These are phyloP conservation scores for Lepidium sativum DNA, from an alignment of 345 rosid species.

Conservation along the genomic window DNA sequence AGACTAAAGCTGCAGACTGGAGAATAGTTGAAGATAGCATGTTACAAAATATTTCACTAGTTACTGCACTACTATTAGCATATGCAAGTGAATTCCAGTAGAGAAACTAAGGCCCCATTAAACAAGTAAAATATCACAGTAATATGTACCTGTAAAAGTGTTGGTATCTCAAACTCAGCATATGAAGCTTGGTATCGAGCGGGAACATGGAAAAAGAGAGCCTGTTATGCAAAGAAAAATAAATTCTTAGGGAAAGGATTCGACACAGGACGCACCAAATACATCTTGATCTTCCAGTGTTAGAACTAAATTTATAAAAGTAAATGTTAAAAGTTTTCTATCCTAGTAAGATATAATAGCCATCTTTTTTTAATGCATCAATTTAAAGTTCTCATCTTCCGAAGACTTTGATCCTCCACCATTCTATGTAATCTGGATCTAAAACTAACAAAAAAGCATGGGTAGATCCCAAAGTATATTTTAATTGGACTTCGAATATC, in stretches of 20 bases:
- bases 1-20: constrained; percentile 89
- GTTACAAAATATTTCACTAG: constrained; percentile 5
- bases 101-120: neutral
- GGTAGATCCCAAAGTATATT: neutral
- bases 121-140: neutral
- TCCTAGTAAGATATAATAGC: neutral
- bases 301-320: neutral
- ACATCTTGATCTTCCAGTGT: neutral
- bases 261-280: neutral
- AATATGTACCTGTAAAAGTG: constrained; percentile 69
- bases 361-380: neutral
- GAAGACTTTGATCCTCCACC: constrained; percentile 9
- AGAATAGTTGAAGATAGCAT: constrained; percentile 23
- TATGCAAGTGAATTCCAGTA: neutral
- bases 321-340: neutral
- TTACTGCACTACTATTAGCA: constrained; percentile 1
- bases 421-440: neutral
- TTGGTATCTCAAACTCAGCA: constrained; percentile 86
- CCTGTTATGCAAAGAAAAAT: constrained; percentile 39
- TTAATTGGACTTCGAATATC: neutral
- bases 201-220: constrained; percentile 83
- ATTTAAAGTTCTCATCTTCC: neutral
- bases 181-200: constrained; percentile 71
- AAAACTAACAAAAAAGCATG: neutral
- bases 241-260: constrained; percentile 8